Evolutionary conservation across 129 eudicot species (phyloP).

Genomic region (Cynara cardunculus): DNA sequence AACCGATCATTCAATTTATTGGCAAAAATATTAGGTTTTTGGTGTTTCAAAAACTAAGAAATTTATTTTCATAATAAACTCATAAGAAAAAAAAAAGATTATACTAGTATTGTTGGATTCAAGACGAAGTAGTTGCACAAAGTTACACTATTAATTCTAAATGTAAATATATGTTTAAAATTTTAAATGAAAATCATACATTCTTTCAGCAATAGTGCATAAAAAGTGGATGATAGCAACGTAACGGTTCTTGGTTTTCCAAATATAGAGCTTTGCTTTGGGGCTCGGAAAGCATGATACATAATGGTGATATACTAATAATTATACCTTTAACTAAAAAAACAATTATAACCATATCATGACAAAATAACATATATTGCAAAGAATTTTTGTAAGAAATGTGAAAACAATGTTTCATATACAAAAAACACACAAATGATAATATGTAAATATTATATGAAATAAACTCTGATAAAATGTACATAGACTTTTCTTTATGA

Average conservation of each 20-base stretch:
- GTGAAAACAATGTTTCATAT: neutral
- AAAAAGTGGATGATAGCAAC: slow-evolving; percentile 13
- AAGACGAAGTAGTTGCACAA: too few species aligned
- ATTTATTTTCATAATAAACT: too few species aligned
- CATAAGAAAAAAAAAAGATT: too few species aligned
- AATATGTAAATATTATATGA: neutral
- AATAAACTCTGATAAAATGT: too few species aligned
- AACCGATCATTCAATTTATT: too few species aligned
- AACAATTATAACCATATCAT: neutral
- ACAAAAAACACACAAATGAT: neutral
- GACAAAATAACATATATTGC: neutral
- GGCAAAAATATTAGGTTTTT: too few species aligned
- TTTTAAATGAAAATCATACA: neutral
- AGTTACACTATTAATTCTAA: neutral
- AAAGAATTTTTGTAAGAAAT: neutral
- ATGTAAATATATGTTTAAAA: neutral
- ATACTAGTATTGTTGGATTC: too few species aligned
- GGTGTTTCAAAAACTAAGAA: too few species aligned
- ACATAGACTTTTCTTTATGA: neutral
- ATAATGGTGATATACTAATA: neutral
- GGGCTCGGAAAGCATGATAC: neutral
- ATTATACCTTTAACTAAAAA: too few species aligned
- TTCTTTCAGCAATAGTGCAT: neutral
- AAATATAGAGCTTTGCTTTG: neutral
- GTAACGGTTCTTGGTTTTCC: slow-evolving; percentile 15